Base-by-base conservation (phyloP, 2,329 filamentous ascomycete genomes). In the Microsporum audouinii region DNA sequence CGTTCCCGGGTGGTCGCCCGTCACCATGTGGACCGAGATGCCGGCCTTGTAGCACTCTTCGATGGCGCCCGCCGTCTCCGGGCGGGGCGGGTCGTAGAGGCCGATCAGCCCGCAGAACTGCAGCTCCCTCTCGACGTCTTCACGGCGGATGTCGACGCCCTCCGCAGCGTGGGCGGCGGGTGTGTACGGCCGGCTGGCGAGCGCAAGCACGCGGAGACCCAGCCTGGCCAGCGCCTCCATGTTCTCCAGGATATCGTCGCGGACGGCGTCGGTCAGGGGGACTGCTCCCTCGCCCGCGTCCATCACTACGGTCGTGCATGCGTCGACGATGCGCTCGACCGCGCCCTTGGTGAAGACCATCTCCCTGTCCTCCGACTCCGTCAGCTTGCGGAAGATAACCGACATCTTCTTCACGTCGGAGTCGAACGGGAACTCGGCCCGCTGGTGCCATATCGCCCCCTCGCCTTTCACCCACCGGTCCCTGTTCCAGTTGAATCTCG, bases 1-100 rank as follows among this genome's bases (percentile, higher is more conserved):
- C 1, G 88, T 94, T 61, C 87, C 84, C 1, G 86, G 86, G 69
- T 92, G 88, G 68, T 94, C 89, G 62, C 89, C 89, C 27, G 89
- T 94, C 36, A 92, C 80, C 88, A 92, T 91, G 75, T 91, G 88
- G 5, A 91, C 88, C 64, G 81, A 82, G 71, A 91, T 90, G 57
- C 88, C 88, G 31, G 88, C 88, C 53, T 80, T 80, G 60, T 87
- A 83, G 68, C 87, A 90, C 68, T 87, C 82, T 27, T 78, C 78
- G 62, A 91, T 88, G 5, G 88, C 85, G 0, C 79, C 81, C 27
- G 86, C 88, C 0, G 90, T 91, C 75, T 95, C 90, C 1, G 84
- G 83, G 1, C 90, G 88, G 60, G 89, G 90, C 2, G 90, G 90
- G 66, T 95, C 90, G 70, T 94, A 92, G 64, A 95, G 87, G 61